Conservation (phyloP, 148 eudicot species). For the Drosera capensis region DNA sequence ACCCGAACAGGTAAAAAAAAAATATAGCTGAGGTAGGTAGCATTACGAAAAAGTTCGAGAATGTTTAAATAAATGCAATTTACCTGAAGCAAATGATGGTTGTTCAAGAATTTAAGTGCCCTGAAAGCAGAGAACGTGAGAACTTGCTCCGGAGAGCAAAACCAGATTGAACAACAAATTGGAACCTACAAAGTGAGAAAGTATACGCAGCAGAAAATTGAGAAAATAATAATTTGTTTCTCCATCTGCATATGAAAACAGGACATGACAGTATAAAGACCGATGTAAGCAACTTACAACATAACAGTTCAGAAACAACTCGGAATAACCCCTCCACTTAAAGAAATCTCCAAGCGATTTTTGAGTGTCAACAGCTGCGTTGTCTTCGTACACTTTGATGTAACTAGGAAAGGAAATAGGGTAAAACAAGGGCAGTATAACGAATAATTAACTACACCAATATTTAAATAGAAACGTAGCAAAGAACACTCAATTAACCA, state of each 20-base stretch:
- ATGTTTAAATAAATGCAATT: background rate
- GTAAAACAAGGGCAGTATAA: no score
- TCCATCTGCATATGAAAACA: background rate
- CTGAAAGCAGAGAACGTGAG: slow-evolving; percentile 74
- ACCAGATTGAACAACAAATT: slow-evolving; percentile 87
- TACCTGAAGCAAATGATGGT: slow-evolving; percentile 93
- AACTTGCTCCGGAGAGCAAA: slow-evolving; percentile 70
- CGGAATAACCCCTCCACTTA: slow-evolving; percentile 60
- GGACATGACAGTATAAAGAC: background rate
- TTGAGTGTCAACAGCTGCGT: slow-evolving; percentile 46
- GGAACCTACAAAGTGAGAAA: slow-evolving; percentile 40
- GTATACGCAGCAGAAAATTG: no score
- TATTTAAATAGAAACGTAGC: no score
- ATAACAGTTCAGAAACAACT: slow-evolving; percentile 77
- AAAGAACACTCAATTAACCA: no score
- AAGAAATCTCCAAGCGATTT: slow-evolving; percentile 78
- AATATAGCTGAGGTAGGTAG: background rate
- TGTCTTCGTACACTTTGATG: slow-evolving; percentile 62
- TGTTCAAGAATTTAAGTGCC: slow-evolving; percentile 75
- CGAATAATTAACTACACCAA: no score
- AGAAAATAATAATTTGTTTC: no score
- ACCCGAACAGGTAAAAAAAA: background rate
- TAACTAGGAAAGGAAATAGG: slow-evolving; percentile 29
- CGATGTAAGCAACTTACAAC: slow-evolving; percentile 33
- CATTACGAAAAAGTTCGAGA: background rate